A percentile compares a stretch with the other conserved stretches of the same genome.
Conservation (phyloP, 2,329 filamentous ascomycete species). For the Paraphoma chrysanthemicola region DNA sequence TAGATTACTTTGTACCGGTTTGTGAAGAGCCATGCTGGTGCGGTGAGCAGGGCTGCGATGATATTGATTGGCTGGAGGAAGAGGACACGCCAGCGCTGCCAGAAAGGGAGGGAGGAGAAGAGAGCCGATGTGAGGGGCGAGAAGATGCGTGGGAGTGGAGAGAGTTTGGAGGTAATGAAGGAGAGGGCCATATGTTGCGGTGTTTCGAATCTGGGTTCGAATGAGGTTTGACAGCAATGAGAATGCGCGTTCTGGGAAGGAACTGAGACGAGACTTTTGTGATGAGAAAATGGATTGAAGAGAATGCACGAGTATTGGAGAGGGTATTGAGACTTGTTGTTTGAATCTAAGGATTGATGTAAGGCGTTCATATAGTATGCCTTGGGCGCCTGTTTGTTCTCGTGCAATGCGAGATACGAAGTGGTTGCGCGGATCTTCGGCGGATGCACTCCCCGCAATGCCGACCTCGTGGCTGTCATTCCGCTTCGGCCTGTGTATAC, state of each 20-base stretch:
- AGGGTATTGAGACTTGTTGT: not conserved
- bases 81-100: constrained; percentile 54
- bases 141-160: constrained; percentile 18
- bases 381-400: not conserved
- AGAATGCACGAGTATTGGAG: not conserved
- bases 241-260: not conserved
- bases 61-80: constrained; percentile 52
- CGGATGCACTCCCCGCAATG: constrained; percentile 1
- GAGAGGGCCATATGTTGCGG: not conserved
- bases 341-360: not conserved
- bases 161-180: constrained; percentile 10
- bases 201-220: not conserved
- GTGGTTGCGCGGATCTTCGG: not conserved
- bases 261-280: not conserved
- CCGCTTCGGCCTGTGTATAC: no score
- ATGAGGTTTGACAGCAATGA: not conserved
- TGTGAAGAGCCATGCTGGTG: constrained; percentile 47
- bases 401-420: constrained; percentile 14
- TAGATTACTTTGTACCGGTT: constrained; percentile 48
- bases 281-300: not conserved
- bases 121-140: constrained; percentile 33
- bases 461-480: not conserved
- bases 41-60: constrained; percentile 48
- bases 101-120: constrained; percentile 48
- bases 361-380: not conserved